These are phyloP conservation scores for Oehlia diaphana DNA, from an alignment of 192 early-diverging fungal species.

Conservation along the genomic window DNA sequence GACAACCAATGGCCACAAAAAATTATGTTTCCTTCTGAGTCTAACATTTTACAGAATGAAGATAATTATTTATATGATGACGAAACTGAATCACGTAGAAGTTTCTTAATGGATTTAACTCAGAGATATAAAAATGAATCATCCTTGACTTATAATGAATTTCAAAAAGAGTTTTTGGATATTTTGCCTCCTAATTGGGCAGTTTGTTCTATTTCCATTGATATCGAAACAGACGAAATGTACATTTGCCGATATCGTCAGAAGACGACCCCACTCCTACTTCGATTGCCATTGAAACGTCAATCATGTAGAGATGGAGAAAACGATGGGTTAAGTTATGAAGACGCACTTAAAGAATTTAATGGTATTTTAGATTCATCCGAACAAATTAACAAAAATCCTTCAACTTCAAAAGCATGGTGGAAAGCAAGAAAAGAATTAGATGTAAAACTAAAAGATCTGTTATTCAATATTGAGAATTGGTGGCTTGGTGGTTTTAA, in stretches of 20 bases:
- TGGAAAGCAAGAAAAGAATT: slow-evolving; percentile 74
- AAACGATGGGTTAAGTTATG: slow-evolving; percentile 45
- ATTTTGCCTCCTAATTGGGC: slow-evolving; percentile 71
- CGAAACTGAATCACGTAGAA: neutral
- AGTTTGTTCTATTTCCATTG: slow-evolving; percentile 78
- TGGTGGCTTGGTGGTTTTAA: slow-evolving; percentile 89
- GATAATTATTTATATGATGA: neutral
- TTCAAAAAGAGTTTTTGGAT: slow-evolving; percentile 52
- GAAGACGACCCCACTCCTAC: slow-evolving; percentile 51
- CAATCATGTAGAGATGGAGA: slow-evolving; percentile 41
- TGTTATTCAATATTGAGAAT: slow-evolving; percentile 69
- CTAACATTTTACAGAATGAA: neutral
- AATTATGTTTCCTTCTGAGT: slow-evolving; percentile 18
- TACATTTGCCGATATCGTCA: slow-evolving; percentile 67
- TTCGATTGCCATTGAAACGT: slow-evolving; percentile 75
- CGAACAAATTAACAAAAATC: slow-evolving; percentile 64
- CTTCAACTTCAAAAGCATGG: slow-evolving; percentile 62
- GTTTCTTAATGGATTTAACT: slow-evolving; percentile 33
- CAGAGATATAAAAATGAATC: slow-evolving; percentile 44
- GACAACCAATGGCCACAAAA: slow-evolving; percentile 39
- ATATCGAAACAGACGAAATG: slow-evolving; percentile 62
- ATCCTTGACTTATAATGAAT: slow-evolving; percentile 36
- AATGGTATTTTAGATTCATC: slow-evolving; percentile 67
- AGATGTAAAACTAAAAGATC: slow-evolving; percentile 63
- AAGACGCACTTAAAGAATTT: slow-evolving; percentile 59